These are phyloP conservation scores for Bruguiera gymnorhiza DNA, from an alignment of 345 rosid genomes.

Conservation along the genomic window DNA sequence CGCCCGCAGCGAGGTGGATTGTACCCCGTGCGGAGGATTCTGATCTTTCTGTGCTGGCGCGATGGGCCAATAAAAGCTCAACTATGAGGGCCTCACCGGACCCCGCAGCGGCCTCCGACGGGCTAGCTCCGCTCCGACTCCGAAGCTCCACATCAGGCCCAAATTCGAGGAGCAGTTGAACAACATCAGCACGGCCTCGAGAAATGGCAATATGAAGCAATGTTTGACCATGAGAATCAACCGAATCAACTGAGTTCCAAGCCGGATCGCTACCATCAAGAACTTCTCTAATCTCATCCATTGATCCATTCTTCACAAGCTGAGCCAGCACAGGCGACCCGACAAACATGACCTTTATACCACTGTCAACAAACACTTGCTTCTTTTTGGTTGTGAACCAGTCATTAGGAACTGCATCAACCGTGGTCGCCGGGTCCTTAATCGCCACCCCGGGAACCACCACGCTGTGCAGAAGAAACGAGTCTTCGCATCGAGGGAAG, in stretches of 20 bases:
- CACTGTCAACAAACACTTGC: conserved; percentile 60
- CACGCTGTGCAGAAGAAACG: conserved; percentile 56
- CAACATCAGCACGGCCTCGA: conserved; percentile 47
- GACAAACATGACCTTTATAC: conserved; percentile 52
- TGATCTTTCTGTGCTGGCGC: conserved; percentile 45
- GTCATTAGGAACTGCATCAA: conserved; percentile 48
- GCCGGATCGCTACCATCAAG: conserved; percentile 47
- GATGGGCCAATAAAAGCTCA: conserved; percentile 52
- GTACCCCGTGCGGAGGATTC: conserved; percentile 47
- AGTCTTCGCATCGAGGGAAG: conserved; percentile 42
- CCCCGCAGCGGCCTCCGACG: conserved; percentile 49
- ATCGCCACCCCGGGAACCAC: conserved; percentile 59
- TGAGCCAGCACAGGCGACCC: conserved; percentile 49
- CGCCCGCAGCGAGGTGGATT: conserved; percentile 43
- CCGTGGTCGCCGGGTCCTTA: conserved; percentile 34
- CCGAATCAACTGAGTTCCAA: conserved; percentile 43
- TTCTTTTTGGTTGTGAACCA: conserved; percentile 63
- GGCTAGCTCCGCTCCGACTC: conserved; percentile 37
- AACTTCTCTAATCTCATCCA: conserved; percentile 60
- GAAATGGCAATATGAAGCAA: conserved; percentile 54
- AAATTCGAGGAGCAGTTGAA: conserved; percentile 57
- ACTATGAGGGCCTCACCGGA: conserved; percentile 50
- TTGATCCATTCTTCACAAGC: conserved; percentile 44
- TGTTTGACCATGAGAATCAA: conserved; percentile 42
- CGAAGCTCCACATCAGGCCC: conserved; percentile 40